These are phyloP conservation scores for Clonostachys byssicola DNA, from an alignment of 2,329 filamentous ascomycete species.

Conservation along the genomic window DNA sequence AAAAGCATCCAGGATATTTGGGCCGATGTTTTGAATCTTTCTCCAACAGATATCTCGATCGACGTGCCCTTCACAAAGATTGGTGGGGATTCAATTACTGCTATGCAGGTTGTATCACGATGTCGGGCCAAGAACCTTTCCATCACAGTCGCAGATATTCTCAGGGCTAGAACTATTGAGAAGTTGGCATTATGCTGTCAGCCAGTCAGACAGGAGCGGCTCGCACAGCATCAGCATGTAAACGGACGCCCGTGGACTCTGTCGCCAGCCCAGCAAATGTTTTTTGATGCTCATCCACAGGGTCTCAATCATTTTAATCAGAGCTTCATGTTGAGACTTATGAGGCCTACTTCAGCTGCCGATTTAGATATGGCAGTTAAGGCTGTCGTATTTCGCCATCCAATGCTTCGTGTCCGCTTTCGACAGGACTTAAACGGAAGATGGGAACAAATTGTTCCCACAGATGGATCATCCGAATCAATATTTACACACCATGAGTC, in stretches of 20 bases:
- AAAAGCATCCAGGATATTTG: constrained; percentile 14
- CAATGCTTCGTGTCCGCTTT: constrained; percentile 8
- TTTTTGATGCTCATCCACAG: constrained; percentile 25
- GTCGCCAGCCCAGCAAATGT: constrained; percentile 38
- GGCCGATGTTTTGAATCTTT: constrained; percentile 2
- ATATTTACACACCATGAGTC: constrained; percentile 28
- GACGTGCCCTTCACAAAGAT: constrained; percentile 29
- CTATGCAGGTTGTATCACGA: constrained; percentile 35
- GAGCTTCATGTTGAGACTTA: constrained; percentile 16
- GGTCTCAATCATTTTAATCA: constrained; percentile 35
- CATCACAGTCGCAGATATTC: constrained; percentile 22
- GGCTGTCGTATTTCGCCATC: constrained; percentile 3
- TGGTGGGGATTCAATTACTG: constrained; percentile 38
- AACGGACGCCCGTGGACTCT: constrained; percentile 20
- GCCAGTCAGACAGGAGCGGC: constrained; percentile 5
- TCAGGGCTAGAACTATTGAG: constrained; percentile 18
- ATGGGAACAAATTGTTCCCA: constrained; percentile 5
- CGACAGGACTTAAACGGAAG: neutral
- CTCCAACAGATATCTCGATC: constrained; percentile 4
- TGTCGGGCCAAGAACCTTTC: constrained; percentile 19
- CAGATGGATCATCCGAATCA: neutral
- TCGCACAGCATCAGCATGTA: constrained; percentile 30
- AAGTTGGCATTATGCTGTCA: constrained; percentile 10
- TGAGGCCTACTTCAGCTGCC: constrained; percentile 9
- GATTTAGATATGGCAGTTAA: constrained; percentile 10